Evolutionary conservation across 768 basidiomycete genomes (phyloP).

Genomic region (Grammothele lineata): DNA sequence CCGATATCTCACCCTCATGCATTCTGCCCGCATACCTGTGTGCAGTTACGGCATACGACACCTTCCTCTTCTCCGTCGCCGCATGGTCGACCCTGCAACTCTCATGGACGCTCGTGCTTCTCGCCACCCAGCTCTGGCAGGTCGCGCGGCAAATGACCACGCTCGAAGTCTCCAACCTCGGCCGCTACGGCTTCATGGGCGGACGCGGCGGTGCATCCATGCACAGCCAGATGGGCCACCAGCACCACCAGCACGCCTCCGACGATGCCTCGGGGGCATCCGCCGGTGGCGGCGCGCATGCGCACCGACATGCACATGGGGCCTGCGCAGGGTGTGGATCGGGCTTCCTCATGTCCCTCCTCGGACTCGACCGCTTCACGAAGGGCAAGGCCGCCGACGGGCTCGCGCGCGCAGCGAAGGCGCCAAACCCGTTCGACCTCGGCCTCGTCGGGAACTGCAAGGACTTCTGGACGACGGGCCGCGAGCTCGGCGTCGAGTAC

Average conservation of each 20-base stretch:
- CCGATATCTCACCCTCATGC: conserved; percentile 53
- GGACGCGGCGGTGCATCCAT: conserved; percentile 73
- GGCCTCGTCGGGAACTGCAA: conserved; percentile 76
- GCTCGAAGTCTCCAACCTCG: conserved; percentile 91
- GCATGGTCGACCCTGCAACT: conserved; percentile 91
- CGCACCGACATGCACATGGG: conserved; percentile 37
- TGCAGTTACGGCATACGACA: conserved; percentile 62
- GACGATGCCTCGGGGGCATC: conserved; percentile 32
- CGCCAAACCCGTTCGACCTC: conserved; percentile 89
- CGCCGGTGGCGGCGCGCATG: conserved; percentile 34
- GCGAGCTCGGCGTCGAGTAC: conserved; percentile 87
- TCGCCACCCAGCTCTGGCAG: conserved; percentile 88
- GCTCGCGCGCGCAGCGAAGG: conserved; percentile 68
- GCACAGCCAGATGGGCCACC: conserved; percentile 73
- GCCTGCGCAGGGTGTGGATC: conserved; percentile 38
- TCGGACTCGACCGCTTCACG: conserved; percentile 94
- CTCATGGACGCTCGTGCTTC: conserved; percentile 88
- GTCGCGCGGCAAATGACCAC: conserved; percentile 94
- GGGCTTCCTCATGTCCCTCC: conserved; percentile 81
- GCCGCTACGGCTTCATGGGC: conserved; percentile 96
- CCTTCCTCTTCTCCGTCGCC: conserved; percentile 80
- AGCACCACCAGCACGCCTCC: conserved; percentile 39
- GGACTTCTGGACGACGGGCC: conserved; percentile 92
- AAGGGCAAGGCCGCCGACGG: conserved; percentile 87
- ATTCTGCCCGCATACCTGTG: conserved; percentile 69